Evolutionary conservation across 306 rosid genomes (phyloP), one percentile per base, ranked within the genome.

Genomic region (Quercus glauca): DNA sequence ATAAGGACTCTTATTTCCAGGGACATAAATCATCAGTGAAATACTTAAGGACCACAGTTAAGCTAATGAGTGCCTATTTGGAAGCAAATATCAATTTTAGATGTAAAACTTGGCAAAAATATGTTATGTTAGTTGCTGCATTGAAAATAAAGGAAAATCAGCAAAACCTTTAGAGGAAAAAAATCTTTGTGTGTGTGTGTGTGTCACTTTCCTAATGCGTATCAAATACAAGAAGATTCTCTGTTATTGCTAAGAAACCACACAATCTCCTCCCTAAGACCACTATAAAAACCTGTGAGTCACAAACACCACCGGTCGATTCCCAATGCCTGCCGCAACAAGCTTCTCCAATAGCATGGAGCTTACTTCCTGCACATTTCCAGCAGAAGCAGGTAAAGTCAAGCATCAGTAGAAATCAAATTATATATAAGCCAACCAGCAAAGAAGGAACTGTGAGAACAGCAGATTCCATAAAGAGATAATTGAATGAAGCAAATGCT

Each of bases 321-420:
- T 82, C 79, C 99, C 99, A 84, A 92, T 89, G 56, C 99, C 98
- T 58, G 98, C 99, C 81, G 92, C 92, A 65, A 92, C 82, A 87
- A 95, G 97, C 87, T 92, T 95, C 79, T 89, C 93, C 84, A 95
- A 85, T 73, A 95, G 81, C 98, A 95, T 89, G 59, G 96, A 90
- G 83, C 99, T 95, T 79, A 95, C 99, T 88, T 95, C 99, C 99
- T 92, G 88, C 78, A 88, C 59, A 81, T 77, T 87, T 85, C 65
- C 83, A 31, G 76, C 68, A 59, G 55, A 79, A 72, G 79, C 58
- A 57, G 68, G 31, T 41, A 73, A 85, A 77, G 73, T 43, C 52
- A 64, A 69, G 17, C 31, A 75, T 73, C 49, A 74, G 73, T 28
- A 67, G 75, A 37, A 78, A 82, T n/a, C 1, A 75, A 60, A 71